phyloP scores from a whole-genome alignment of 306 rosid genomes.

The Prunus salicina region DNA sequence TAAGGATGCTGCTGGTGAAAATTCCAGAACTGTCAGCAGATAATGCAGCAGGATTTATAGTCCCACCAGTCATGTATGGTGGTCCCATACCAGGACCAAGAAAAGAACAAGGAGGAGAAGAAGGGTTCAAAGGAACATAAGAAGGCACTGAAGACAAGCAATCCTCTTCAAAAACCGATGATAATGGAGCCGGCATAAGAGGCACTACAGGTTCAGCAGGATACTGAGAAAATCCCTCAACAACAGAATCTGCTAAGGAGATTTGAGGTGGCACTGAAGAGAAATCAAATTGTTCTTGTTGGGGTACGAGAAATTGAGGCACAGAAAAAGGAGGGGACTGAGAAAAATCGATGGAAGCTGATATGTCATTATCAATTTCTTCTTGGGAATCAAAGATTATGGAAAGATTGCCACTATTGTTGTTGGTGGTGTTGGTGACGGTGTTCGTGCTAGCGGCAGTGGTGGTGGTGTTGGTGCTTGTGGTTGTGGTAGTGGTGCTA shows the following conservation, averaged over 20 bases:
- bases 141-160: conserved; percentile 81
- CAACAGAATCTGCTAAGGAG: conserved; percentile 44
- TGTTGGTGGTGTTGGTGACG: conserved; percentile 22
- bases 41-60: conserved; percentile 44
- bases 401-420: conserved; percentile 45
- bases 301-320: conserved; percentile 44
- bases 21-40: conserved; percentile 63
- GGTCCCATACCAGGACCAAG: conserved; percentile 50
- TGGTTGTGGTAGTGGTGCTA: conserved; percentile 18
- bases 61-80: conserved; percentile 52
- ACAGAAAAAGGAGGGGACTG: conserved; percentile 54
- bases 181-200: conserved; percentile 45
- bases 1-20: conserved; percentile 52
- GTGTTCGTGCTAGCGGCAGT: conserved; percentile 28
- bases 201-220: conserved; percentile 34
- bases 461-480: conserved; percentile 13
- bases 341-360: conserved; percentile 88
- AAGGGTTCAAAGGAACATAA: conserved; percentile 58
- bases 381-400: conserved; percentile 72
- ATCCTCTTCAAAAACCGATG: conserved; percentile 68
- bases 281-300: conserved; percentile 56
- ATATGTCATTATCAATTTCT: conserved; percentile 81
- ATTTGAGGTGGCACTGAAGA: conserved; percentile 49
- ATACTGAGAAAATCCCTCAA: conserved; percentile 61
- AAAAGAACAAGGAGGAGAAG: conserved; percentile 71